Conservation (phyloP, 495 filamentous ascomycete species). For the Margaritispora aquatica region DNA sequence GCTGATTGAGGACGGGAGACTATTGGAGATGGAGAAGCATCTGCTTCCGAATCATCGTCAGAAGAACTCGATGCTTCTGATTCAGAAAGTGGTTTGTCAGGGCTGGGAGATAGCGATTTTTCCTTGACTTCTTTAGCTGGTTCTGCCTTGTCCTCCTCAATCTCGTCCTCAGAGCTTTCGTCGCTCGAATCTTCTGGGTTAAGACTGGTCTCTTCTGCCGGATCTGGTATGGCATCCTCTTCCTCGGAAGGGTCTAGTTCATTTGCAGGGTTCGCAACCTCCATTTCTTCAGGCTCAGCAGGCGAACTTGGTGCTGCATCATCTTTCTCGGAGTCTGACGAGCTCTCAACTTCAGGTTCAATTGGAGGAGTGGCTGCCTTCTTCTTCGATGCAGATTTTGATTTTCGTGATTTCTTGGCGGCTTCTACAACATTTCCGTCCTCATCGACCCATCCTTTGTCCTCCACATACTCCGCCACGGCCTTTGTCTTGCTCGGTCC, state of each 20-base stretch:
- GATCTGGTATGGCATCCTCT: background rate
- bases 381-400: background rate
- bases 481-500: slow-evolving; percentile 27
- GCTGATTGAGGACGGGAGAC: slow-evolving; percentile 27
- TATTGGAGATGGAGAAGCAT: slow-evolving; percentile 8
- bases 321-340: slow-evolving; percentile 15
- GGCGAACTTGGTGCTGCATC: background rate
- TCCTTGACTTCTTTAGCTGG: background rate
- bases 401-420: slow-evolving; percentile 29
- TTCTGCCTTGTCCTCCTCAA: background rate
- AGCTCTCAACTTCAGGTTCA: background rate
- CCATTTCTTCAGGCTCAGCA: background rate
- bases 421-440: slow-evolving; percentile 68
- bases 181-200: slow-evolving; percentile 17
- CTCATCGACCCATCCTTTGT: slow-evolving; percentile 83
- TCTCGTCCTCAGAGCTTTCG: slow-evolving; percentile 11
- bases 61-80: slow-evolving; percentile 13
- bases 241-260: slow-evolving; percentile 12
- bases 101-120: slow-evolving; percentile 12
- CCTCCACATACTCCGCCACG: slow-evolving; percentile 56
- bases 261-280: background rate
- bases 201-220: slow-evolving; percentile 8
- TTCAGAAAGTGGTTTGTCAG: too few species aligned
- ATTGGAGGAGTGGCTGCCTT: slow-evolving; percentile 3
- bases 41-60: slow-evolving; percentile 13